Percentiles rank a stretch among this genome's conserved stretches.
Conservation (phyloP, 768 basidiomycete genomes). For the Macrolepiota fuliginosa region DNA sequence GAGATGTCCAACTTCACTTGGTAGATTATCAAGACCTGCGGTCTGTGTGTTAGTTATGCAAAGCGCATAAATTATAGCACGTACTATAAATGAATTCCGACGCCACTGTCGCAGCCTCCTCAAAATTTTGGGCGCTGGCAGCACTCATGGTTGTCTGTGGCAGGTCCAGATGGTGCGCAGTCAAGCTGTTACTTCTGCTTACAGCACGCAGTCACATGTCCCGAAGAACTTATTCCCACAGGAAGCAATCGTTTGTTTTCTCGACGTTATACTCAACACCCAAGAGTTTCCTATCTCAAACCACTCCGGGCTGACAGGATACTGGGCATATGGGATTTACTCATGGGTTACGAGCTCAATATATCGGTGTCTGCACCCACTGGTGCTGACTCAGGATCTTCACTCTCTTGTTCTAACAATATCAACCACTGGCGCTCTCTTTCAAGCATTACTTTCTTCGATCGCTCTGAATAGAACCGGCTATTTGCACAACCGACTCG, state of each 20-base stretch:
- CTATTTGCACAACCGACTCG: not conserved
- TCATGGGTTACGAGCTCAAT: too few species aligned
- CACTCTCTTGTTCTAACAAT: not conserved
- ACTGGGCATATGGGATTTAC: too few species aligned
- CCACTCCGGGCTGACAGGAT: too few species aligned
- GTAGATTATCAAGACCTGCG: conserved; percentile 52
- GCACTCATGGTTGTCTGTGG: conserved; percentile 10
- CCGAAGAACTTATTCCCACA: not conserved
- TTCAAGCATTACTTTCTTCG: too few species aligned
- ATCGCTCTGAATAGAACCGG: not conserved
- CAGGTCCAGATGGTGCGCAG: not conserved
- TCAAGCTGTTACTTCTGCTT: not conserved
- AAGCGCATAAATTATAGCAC: conserved; percentile 14
- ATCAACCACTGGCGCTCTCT: not conserved
- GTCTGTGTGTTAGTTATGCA: not conserved
- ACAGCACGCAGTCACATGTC: not conserved
- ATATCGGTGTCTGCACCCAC: not conserved
- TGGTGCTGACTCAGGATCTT: not conserved
- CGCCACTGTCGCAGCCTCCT: conserved; percentile 53
- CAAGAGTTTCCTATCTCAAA: too few species aligned
- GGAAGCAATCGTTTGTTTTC: too few species aligned
- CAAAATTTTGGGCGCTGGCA: conserved; percentile 29
- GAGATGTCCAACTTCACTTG: conserved; percentile 49
- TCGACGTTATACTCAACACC: too few species aligned
- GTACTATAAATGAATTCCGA: conserved; percentile 57